These are phyloP conservation scores for Sporothrix variecibatus DNA, from an alignment of 2,329 filamentous ascomycete species.

Conservation along the genomic window DNA sequence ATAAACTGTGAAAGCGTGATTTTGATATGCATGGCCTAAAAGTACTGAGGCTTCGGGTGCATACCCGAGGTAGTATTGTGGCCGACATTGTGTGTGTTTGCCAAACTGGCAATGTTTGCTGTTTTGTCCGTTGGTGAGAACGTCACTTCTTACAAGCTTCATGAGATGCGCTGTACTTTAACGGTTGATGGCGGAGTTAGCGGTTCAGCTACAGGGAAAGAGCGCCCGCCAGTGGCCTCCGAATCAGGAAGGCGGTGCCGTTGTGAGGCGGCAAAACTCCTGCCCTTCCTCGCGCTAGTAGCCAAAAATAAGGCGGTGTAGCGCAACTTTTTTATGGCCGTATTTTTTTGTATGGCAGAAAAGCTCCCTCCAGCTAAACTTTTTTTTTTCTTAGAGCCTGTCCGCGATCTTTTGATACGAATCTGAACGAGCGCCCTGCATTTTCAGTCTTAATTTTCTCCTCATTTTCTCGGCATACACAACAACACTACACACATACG, in stretches of 20 bases:
- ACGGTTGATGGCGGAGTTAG: not conserved
- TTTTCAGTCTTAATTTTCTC: not conserved
- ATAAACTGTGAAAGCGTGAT: conserved; percentile 53
- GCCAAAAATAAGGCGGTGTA: conserved; percentile 27
- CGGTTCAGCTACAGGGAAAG: not conserved
- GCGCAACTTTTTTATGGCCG: conserved; percentile 28
- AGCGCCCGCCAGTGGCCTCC: not conserved
- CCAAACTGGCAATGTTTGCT: not conserved
- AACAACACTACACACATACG: conserved; percentile 1
- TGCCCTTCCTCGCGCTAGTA: not conserved
- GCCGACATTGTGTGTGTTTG: conserved; percentile 12
- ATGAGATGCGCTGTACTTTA: not conserved
- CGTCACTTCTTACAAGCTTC: not conserved
- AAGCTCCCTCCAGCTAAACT: conserved; percentile 15
- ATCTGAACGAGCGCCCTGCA: not conserved
- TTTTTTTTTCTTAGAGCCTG: conserved; percentile 20
- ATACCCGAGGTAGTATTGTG: not conserved
- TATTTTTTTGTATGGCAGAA: conserved; percentile 16
- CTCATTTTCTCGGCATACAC: not conserved
- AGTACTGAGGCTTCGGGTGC: conserved; percentile 31
- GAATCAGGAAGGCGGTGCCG: conserved; percentile 26
- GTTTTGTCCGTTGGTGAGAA: not conserved
- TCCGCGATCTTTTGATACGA: not conserved
- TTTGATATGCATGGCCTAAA: conserved; percentile 13
- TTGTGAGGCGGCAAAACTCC: conserved; percentile 22